phyloP scores from a whole-genome alignment of 1,284 basidiomycete genomes.

The Abortiporus biennis region DNA sequence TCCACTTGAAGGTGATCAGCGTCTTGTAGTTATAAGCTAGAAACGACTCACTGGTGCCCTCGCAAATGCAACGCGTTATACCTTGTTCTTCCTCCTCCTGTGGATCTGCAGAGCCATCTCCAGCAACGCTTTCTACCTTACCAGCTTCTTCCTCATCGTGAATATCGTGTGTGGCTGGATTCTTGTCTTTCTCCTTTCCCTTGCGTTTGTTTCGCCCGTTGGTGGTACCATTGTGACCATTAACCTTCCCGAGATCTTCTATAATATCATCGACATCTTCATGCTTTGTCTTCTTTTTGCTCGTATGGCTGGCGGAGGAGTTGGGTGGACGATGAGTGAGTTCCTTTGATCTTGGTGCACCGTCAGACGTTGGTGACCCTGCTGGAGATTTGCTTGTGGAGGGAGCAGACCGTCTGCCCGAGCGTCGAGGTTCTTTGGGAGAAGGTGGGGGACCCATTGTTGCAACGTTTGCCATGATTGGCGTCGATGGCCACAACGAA shows the following conservation, averaged over 20 bases:
- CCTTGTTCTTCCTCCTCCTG: slow-evolving; percentile 74
- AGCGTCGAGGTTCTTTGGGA: slow-evolving; percentile 69
- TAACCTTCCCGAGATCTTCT: slow-evolving; percentile 44
- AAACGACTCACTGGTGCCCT: slow-evolving; percentile 72
- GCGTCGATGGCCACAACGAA: too few species aligned
- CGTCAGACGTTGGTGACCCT: slow-evolving; percentile 54
- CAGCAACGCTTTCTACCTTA: slow-evolving; percentile 26
- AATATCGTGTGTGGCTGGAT: slow-evolving; percentile 21
- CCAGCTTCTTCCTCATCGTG: slow-evolving; percentile 23
- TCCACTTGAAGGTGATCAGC: slow-evolving; percentile 31
- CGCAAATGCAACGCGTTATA: slow-evolving; percentile 93
- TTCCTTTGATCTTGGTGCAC: slow-evolving; percentile 34
- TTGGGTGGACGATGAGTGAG: slow-evolving; percentile 36
- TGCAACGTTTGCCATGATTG: slow-evolving; percentile 27
- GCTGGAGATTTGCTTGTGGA: slow-evolving; percentile 66
- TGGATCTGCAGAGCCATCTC: slow-evolving; percentile 30
- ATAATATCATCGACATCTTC: slow-evolving; percentile 64
- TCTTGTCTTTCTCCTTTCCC: slow-evolving; percentile 52
- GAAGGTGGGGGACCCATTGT: slow-evolving; percentile 71
- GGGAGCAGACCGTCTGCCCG: slow-evolving; percentile 63
- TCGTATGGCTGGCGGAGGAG: slow-evolving; percentile 36
- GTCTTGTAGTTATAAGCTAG: slow-evolving; percentile 15
- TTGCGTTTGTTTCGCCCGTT: slow-evolving; percentile 48
- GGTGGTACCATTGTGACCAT: slow-evolving; percentile 30
- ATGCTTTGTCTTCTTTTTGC: slow-evolving; percentile 62